These are phyloP conservation scores for Bigelowiella natans DNA, from an alignment of 78 protist genomes.

Conservation along the genomic window DNA sequence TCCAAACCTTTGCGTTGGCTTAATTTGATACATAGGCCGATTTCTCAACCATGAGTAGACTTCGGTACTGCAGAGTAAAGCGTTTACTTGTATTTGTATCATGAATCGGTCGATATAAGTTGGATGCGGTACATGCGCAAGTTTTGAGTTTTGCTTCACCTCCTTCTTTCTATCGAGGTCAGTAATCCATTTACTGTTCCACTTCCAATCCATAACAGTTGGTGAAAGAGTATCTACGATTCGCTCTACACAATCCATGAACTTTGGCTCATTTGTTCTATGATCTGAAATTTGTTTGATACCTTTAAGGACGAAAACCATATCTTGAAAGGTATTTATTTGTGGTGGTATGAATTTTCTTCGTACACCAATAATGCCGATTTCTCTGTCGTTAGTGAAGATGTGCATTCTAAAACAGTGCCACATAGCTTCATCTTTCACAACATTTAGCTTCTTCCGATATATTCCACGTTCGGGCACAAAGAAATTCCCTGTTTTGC, in stretches of 20 bases:
- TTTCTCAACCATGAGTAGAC: background rate
- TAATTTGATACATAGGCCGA: background rate
- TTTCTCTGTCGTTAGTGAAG: background rate
- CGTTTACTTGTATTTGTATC: background rate
- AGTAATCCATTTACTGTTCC: background rate
- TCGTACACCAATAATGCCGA: background rate
- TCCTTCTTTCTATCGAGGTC: too few relatives aligned
- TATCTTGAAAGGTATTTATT: background rate
- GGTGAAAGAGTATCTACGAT: background rate
- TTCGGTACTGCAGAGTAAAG: background rate
- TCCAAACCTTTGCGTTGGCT: background rate
- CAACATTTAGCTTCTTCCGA: background rate
- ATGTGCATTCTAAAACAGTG: background rate
- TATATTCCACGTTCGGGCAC: background rate
- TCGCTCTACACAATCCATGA: background rate
- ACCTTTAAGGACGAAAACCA: background rate
- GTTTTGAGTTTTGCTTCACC: too few relatives aligned
- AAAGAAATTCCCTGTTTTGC: background rate
- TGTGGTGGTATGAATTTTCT: background rate
- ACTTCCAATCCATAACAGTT: background rate
- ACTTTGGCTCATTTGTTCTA: background rate
- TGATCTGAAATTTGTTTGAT: background rate
- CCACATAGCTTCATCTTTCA: background rate
- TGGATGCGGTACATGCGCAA: background rate
- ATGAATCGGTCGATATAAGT: background rate